Evolutionary conservation across 2,329 filamentous ascomycete genomes (phyloP).

Genomic region (Pseudopithomyces chartarum): DNA sequence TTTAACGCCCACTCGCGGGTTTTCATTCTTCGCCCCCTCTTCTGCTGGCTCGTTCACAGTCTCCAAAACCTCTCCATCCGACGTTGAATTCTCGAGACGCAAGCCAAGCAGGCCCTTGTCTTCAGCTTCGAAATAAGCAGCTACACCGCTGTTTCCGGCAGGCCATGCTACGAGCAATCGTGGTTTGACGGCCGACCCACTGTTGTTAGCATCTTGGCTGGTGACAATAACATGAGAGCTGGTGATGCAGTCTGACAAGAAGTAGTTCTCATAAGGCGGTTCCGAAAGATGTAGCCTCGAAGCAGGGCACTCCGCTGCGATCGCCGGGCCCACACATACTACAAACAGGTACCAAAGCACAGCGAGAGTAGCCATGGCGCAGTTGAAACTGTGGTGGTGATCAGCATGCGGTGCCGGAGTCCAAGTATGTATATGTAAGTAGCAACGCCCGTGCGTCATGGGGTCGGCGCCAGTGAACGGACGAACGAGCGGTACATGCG

Average conservation of each 20-base stretch:
- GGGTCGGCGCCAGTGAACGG: neutral
- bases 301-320: conserved; percentile 16
- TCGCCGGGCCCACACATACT: neutral
- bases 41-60: conserved; percentile 49
- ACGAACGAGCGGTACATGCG: neutral
- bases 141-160: conserved; percentile 66
- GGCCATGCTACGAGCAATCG: conserved; percentile 67
- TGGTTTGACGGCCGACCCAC: conserved; percentile 61
- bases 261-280: conserved; percentile 67
- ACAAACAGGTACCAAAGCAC: conserved; percentile 7
- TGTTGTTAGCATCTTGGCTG: conserved; percentile 59
- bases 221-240: conserved; percentile 66
- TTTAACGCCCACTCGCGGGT: conserved; percentile 59
- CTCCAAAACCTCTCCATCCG: conserved; percentile 50
- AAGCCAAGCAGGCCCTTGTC: conserved; percentile 61
- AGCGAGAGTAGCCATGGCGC: conserved; percentile 24
- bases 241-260: conserved; percentile 67
- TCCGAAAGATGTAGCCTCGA: conserved; percentile 55
- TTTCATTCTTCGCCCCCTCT: conserved; percentile 18
- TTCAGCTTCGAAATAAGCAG: conserved; percentile 61
- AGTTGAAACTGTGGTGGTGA: neutral
- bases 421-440: neutral
- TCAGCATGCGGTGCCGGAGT: neutral
- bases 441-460: conserved; percentile 4
- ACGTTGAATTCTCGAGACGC: conserved; percentile 56